Evolutionary conservation across 208 protist genomes (phyloP).

Genomic region (Trypanosoma congolense): DNA sequence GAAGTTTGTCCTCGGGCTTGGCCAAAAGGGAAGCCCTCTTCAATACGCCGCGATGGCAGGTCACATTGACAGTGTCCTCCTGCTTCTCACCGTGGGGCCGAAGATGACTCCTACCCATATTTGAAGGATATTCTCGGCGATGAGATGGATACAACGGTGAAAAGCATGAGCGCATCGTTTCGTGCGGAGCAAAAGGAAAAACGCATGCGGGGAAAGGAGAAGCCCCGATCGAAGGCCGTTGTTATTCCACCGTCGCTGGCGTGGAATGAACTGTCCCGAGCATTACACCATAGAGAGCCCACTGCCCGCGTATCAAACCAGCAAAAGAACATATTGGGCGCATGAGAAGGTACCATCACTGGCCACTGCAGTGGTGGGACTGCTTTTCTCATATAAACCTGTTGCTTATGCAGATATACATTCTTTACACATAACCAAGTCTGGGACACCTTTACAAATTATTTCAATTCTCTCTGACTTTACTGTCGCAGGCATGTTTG

Average conservation of each 20-base stretch:
- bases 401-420: no score
- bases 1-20: conserved; percentile 56
- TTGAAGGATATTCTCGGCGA: conserved; percentile 59
- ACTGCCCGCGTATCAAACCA: no score
- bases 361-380: no score
- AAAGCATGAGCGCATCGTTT: not conserved
- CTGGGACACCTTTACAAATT: no score
- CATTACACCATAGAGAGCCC: no score
- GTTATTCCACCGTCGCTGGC: not conserved
- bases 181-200: not conserved
- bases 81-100: conserved; percentile 62
- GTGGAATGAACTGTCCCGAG: no score
- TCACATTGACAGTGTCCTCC: conserved; percentile 69
- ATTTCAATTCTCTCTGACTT: no score
- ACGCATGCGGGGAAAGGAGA: not conserved
- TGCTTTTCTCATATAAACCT: no score
- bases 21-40: conserved; percentile 65
- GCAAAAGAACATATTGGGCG: no score
- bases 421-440: no score
- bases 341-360: no score
- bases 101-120: conserved; percentile 34
- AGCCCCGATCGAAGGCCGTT: not conserved
- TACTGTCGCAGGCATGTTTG: no score
- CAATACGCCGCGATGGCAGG: conserved; percentile 76
- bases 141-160: conserved; percentile 8